These are phyloP conservation scores for Exserohilum rostratum DNA, from an alignment of 2,329 filamentous ascomycete genomes.

Conservation along the genomic window DNA sequence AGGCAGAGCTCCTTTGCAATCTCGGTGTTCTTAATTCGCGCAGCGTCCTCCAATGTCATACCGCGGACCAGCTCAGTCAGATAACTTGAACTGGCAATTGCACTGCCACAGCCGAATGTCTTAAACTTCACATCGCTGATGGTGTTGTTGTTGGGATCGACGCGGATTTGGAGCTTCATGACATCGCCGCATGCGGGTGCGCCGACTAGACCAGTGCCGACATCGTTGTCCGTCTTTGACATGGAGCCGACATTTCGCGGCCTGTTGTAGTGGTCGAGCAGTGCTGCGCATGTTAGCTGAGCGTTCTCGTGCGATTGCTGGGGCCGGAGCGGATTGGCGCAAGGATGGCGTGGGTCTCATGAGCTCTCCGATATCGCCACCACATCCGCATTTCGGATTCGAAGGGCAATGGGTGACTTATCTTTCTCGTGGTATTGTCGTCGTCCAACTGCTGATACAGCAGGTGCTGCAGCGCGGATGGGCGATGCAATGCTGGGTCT, in stretches of 20 bases:
- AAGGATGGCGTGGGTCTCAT: slow-evolving; percentile 11
- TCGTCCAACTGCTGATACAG: slow-evolving; percentile 48
- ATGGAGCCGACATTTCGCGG: slow-evolving; percentile 81
- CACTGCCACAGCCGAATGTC: slow-evolving; percentile 93
- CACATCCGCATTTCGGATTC: slow-evolving; percentile 4
- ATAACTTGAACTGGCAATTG: slow-evolving; percentile 94
- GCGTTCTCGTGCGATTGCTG: slow-evolving; percentile 16
- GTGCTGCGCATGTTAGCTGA: slow-evolving; percentile 54
- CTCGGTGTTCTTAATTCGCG: slow-evolving; percentile 92
- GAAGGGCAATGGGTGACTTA: slow-evolving; percentile 48
- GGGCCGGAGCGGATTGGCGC: neutral
- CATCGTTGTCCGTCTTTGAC: slow-evolving; percentile 78
- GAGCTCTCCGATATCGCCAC: slow-evolving; percentile 18
- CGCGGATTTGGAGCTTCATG: slow-evolving; percentile 92
- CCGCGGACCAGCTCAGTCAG: slow-evolving; percentile 92
- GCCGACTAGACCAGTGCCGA: slow-evolving; percentile 88
- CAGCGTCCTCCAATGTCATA: slow-evolving; percentile 94
- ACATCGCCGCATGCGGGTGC: slow-evolving; percentile 92
- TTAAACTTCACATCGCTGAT: slow-evolving; percentile 98
- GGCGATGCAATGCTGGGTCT: slow-evolving; percentile 57
- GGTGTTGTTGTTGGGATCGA: slow-evolving; percentile 84
- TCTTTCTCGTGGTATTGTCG: slow-evolving; percentile 71
- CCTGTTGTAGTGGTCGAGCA: slow-evolving; percentile 80
- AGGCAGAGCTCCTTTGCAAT: slow-evolving; percentile 95
- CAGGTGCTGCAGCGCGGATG: slow-evolving; percentile 52